phyloP scores from a whole-genome alignment of 164 flowering plant species.

The Vitis amurensis region DNA sequence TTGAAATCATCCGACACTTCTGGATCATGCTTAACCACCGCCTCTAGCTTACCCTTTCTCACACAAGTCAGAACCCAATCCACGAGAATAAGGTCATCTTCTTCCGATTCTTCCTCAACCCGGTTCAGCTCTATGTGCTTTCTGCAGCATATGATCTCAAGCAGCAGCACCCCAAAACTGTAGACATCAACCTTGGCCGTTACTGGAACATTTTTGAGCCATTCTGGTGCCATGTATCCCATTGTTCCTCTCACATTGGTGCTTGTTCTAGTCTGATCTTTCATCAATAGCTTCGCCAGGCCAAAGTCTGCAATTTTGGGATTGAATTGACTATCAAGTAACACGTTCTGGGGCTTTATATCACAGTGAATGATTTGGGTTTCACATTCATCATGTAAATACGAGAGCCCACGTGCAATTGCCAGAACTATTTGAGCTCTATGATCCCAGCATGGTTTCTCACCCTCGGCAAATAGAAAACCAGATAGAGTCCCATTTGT shows the following conservation, averaged over 20 bases:
- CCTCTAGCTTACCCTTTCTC: conserved; percentile 10
- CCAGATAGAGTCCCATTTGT: conserved; percentile 19
- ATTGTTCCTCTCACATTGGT: conserved; percentile 26
- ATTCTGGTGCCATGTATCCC: conserved; percentile 36
- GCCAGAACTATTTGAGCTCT: conserved; percentile 22
- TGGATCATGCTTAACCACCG: conserved; percentile 3
- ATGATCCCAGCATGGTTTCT: conserved; percentile 23
- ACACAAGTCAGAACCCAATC: conserved; percentile 16
- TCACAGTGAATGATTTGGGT: conserved; percentile 29
- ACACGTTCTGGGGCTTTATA: conserved; percentile 28
- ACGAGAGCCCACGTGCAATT: conserved; percentile 22
- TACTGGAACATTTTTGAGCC: conserved; percentile 28
- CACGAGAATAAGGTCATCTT: conserved; percentile 11
- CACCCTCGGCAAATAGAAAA: conserved; percentile 19
- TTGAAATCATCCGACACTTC: conserved; percentile 1
- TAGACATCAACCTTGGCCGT: conserved; percentile 29
- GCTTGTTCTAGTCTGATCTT: conserved; percentile 24
- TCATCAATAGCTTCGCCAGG: conserved; percentile 23
- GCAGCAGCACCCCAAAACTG: conserved; percentile 23
- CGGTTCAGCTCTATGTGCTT: conserved; percentile 22
- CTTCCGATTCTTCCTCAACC: conserved; percentile 5
- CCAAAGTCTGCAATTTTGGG: conserved; percentile 40
- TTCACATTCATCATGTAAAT: conserved; percentile 24
- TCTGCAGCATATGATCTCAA: conserved; percentile 28
- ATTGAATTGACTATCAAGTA: conserved; percentile 15